Base-by-base conservation (phyloP, 495 filamentous ascomycete species). In the Hypomontagnella monticulosa region DNA sequence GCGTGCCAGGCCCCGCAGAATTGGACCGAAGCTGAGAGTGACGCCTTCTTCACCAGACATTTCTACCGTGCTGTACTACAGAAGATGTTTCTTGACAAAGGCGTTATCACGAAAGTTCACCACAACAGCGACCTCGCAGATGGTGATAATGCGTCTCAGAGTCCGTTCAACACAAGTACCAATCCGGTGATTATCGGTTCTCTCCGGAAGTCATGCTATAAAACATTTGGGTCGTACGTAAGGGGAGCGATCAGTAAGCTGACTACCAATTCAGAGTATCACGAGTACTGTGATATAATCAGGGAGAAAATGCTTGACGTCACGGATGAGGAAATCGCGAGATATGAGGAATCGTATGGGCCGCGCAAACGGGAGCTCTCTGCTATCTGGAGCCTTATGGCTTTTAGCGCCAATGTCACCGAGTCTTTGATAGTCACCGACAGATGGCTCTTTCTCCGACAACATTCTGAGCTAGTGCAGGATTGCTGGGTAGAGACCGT, bases 31-130 rank as follows among this genome's bases (percentile, higher is more conserved):
- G 80, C 81, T 16, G 92, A 96, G 42, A 95, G 91, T 73, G 90
- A 93, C 27, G 79, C 78, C 2, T 98, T 97, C 79, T 97, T 98
- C 78, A 95, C 88, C 0, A 84, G 95, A 4, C 95, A 99, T 71
- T 97, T 93, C 77, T 99, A 92, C 79, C 90, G 95, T 19, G 91
- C 93, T 1, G 83, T 99, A 1, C 80, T 97, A 12, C 96, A 99
- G 76, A 89, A 88, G 27, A 88, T 99, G 10, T 92, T 99, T 54
- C 80, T 97, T 0, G 95, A 99, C 71, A 84, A 81, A 15, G 88
- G 87, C 2, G 83, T 97, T 43, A 84, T 96, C 4, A 77, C 81
- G 0, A 85, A 84, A 43, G 83, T 92, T 20, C 73, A 73, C 58
- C 77, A 80, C 53, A 61, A 69, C 1, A 76, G 69, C n/a, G 76